phyloP scores from a whole-genome alignment of 176 grass and related monocot species.

The Aegilops umbellulata region DNA sequence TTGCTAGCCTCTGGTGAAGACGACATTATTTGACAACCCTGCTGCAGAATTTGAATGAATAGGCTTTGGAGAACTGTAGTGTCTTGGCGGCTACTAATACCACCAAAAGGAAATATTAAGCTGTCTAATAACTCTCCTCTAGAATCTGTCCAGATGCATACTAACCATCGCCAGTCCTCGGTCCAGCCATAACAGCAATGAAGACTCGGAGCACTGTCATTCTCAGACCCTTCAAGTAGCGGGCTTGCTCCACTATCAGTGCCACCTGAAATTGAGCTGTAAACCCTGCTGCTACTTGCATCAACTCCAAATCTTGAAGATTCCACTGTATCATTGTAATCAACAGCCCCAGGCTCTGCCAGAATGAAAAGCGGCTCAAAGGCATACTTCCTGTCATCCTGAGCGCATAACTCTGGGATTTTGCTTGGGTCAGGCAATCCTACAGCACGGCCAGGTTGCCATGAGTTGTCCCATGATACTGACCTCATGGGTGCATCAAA shows the following conservation, averaged over 20 bases:
- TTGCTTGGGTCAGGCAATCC: slow-evolving; percentile 62
- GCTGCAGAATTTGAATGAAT: slow-evolving; percentile 97
- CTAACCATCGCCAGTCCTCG: slow-evolving; percentile 96
- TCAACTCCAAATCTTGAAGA: slow-evolving; percentile 66
- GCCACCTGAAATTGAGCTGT: slow-evolving; percentile 41
- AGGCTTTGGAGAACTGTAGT: slow-evolving; percentile 93
- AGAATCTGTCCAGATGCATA: slow-evolving; percentile 97
- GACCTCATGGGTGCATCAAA: slow-evolving; percentile 85
- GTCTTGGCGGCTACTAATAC: slow-evolving; percentile 95
- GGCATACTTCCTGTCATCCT: slow-evolving; percentile 86
- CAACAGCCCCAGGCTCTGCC: slow-evolving; percentile 77
- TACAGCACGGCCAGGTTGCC: slow-evolving; percentile 64
- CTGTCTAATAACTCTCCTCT: slow-evolving; percentile 91
- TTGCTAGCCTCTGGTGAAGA: slow-evolving; percentile 63
- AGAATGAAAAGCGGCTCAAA: slow-evolving; percentile 97
- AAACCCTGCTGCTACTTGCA: slow-evolving; percentile 44
- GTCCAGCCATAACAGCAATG: slow-evolving; percentile 99
- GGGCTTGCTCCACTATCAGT: slow-evolving; percentile 54
- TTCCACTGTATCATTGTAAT: slow-evolving; percentile 54
- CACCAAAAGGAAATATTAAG: slow-evolving; percentile 92
- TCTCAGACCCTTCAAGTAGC: slow-evolving; percentile 52
- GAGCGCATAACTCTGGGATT: slow-evolving; percentile 54
- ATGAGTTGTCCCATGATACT: slow-evolving; percentile 80
- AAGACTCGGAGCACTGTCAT: slow-evolving; percentile 62
- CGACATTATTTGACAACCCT: slow-evolving; percentile 89